phyloP scores from a whole-genome alignment of 2,329 filamentous ascomycete genomes.

The Teratosphaeria gauchensis region DNA sequence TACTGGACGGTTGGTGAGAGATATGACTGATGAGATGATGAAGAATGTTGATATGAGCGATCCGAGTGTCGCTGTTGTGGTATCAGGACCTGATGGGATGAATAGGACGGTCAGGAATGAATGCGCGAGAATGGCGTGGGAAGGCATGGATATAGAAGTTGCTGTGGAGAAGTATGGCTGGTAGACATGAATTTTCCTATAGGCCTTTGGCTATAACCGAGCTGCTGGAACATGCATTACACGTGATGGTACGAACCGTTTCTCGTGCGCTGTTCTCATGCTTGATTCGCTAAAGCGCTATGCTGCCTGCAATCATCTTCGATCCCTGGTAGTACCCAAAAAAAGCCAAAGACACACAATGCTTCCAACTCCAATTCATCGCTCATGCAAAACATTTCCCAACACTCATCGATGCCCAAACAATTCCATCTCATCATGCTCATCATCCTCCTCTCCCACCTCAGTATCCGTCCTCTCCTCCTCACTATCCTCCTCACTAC shows the following conservation, averaged over 20 bases:
- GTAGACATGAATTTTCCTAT: slow-evolving; percentile 27
- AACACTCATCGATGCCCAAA: slow-evolving; percentile 17
- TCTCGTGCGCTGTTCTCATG: too few species aligned
- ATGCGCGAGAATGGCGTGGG: slow-evolving; percentile 40
- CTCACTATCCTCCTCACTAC: background rate
- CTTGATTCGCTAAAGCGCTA: background rate
- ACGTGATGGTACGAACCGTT: too few species aligned
- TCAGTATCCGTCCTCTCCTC: slow-evolving; percentile 9
- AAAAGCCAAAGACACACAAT: background rate
- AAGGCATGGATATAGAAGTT: slow-evolving; percentile 43
- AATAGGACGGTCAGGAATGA: slow-evolving; percentile 52
- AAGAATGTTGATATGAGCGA: slow-evolving; percentile 10
- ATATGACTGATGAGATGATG: slow-evolving; percentile 27
- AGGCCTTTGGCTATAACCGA: too few species aligned
- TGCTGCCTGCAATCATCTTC: background rate
- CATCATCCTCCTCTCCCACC: slow-evolving; percentile 8
- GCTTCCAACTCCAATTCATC: background rate
- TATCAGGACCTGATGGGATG: slow-evolving; percentile 54
- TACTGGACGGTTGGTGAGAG: slow-evolving; percentile 35
- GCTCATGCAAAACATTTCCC: background rate
- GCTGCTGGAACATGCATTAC: background rate
- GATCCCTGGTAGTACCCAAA: background rate
- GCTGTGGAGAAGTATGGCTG: slow-evolving; percentile 60
- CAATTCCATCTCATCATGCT: slow-evolving; percentile 13
- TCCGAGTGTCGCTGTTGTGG: slow-evolving; percentile 42